Percentiles rank a stretch among this genome's conserved stretches.
Evolutionary conservation across 495 filamentous ascomycete genomes (phyloP).

Genomic region (Penicillium bovifimosum): DNA sequence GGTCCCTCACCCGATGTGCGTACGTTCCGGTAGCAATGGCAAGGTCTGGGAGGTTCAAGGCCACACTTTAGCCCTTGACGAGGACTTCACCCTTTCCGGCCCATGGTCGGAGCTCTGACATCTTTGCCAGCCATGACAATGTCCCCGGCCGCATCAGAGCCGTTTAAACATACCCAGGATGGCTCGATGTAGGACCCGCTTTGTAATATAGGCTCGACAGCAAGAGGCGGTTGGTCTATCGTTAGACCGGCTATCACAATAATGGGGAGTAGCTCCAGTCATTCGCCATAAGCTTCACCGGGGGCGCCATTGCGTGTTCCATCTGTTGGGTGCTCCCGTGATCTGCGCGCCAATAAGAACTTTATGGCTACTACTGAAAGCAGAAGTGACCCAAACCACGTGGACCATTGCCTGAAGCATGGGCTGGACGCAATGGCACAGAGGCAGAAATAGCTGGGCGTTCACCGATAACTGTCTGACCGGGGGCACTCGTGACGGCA

Average conservation of each 20-base stretch:
- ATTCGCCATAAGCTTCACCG: too few species aligned
- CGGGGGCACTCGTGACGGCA: too few species aligned
- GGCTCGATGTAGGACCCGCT: conserved; percentile 53
- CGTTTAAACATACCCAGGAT: too few species aligned
- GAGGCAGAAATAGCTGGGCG: conserved; percentile 29
- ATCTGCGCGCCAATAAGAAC: too few species aligned
- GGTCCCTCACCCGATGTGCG: conserved; percentile 51
- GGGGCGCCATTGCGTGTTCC: too few species aligned
- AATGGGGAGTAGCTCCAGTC: too few species aligned
- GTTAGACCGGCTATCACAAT: conserved; percentile 47
- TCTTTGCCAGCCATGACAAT: conserved; percentile 57
- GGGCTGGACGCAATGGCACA: too few species aligned
- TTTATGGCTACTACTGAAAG: too few species aligned
- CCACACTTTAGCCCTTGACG: conserved; percentile 55
- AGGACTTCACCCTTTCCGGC: conserved; percentile 54
- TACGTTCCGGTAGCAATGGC: conserved; percentile 59
- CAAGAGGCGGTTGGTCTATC: conserved; percentile 68
- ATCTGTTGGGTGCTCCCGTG: too few species aligned
- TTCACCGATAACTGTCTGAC: background rate
- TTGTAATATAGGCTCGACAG: conserved; percentile 57
- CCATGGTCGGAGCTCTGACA: conserved; percentile 33
- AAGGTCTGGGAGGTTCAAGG: conserved; percentile 70
- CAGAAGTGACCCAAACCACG: too few species aligned
- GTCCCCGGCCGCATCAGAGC: conserved; percentile 66
- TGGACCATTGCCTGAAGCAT: too few species aligned